phyloP scores from a whole-genome alignment of 768 basidiomycete genomes.

The Calocybe indica region DNA sequence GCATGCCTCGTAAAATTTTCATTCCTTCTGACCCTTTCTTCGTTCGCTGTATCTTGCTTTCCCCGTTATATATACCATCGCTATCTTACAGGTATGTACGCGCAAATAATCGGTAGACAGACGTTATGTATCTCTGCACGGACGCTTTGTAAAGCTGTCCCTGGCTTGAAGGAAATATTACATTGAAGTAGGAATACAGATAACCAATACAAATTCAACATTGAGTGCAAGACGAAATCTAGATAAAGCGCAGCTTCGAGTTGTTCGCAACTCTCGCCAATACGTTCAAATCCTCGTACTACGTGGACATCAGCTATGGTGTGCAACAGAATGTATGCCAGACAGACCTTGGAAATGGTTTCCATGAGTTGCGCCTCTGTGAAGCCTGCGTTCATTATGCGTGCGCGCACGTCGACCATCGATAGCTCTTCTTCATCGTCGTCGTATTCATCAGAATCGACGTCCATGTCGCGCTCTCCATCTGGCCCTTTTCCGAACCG shows the following conservation, averaged over 20 bases:
- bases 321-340: constrained; percentile 6
- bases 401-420: constrained; percentile 83
- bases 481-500: constrained; percentile 65
- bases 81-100: too few relatives aligned
- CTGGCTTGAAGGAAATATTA: background rate
- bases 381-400: constrained; percentile 82
- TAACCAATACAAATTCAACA: background rate
- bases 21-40: too few relatives aligned
- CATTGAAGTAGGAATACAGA: background rate
- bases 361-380: constrained; percentile 89
- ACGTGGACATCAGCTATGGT: constrained; percentile 7
- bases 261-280: constrained; percentile 81
- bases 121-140: too few relatives aligned
- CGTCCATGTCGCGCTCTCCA: constrained; percentile 63
- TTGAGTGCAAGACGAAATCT: constrained; percentile 9
- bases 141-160: too few relatives aligned
- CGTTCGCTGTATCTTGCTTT: background rate
- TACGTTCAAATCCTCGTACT: constrained; percentile 88
- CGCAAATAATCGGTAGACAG: too few relatives aligned
- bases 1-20: constrained; percentile 42
- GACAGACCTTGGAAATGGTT: constrained; percentile 70
- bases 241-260: constrained; percentile 71
- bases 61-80: too few relatives aligned
- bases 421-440: constrained; percentile 68
- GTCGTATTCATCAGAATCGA: constrained; percentile 63